Evolutionary conservation across 2,329 filamentous ascomycete genomes (phyloP), one percentile per base, ranked within the genome.

Genomic region (Xylariaceae sp.): DNA sequence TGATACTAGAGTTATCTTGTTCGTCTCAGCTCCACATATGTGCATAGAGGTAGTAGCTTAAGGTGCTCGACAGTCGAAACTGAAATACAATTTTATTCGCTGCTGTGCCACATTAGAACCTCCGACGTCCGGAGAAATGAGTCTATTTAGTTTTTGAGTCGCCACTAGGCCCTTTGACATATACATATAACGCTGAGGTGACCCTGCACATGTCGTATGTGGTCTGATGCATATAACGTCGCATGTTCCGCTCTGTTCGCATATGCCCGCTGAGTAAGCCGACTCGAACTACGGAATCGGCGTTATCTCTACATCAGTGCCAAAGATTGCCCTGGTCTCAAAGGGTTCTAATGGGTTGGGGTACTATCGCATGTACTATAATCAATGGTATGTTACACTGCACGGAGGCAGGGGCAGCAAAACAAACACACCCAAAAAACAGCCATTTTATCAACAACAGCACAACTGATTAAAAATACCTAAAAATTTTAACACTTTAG

Each of bases 181-280:
- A n/a, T n/a, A n/a, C n/a, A n/a, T n/a, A n/a, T 26, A 28, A 51
- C 28, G 28, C 37, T 34, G 37, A 43, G 48, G 26, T 34, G 28
- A 31, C 39, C 21, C 17, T 34, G 28, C 23, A 40, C n/a, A 34
- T 34, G 31, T 33, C 46, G 23, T 17, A 39, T 49, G 46, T 49
- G 46, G 24, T 40, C 46, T 33, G 46, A n/a, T n/a, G n/a, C n/a
- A n/a, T n/a, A n/a, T n/a, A n/a, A n/a, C n/a, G n/a, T n/a, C n/a
- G n/a, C n/a, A 43, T 36, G 19, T 34, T 26, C 28, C 28, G 19
- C 26, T 16, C 21, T 50, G 16, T 6, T n/a, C n/a, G n/a, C n/a
- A n/a, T n/a, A n/a, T n/a, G n/a, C 9, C 28, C 41, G 16, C n/a
- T 19, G 21, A 45, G 41, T 53, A 53, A 53, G 40, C 50, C 50